Evolutionary conservation across 2,329 filamentous ascomycete genomes (phyloP), one percentile per base, ranked within the genome.

Genomic region (Furcasterigmium furcatum): DNA sequence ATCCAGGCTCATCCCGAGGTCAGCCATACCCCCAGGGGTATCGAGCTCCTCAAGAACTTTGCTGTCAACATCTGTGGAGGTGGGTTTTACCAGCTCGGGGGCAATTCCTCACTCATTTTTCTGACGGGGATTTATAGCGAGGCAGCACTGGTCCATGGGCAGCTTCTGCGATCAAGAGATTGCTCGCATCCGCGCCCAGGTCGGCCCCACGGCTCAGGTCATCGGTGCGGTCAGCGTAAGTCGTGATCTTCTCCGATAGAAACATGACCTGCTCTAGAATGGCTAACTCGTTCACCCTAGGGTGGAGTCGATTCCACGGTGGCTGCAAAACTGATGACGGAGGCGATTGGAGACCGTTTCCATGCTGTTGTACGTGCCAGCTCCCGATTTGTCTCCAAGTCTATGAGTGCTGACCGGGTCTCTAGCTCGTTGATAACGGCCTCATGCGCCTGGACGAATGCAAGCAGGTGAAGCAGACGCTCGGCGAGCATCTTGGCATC

Each of bases 301-400:
- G 91, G 91, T 53, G 91, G 91, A 58, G 91, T 96, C 14, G 91
- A 96, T 66, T 87, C 82, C 10, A 96, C 91, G 3, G 91, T 96
- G 10, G 91, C 85, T 2, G 88, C 89, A 1, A 87, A 84, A 65
- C 76, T 96, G 18, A 92, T 95, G 88, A 77, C 85, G 54, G 83
- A 90, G 59, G 91, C 91, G 6, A 96, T 96, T 60, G 76, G 40
- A 16, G 25, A 32, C 6, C 25, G 40, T 14, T 42, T 42, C 40
- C 40, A 42, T 27, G 40, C 49, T 14, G 80, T 95, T 4, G n/a
- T n/a, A n/a, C n/a, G n/a, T n/a, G n/a, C n/a, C n/a, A n/a, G n/a
- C n/a, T n/a, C n/a, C n/a, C n/a, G n/a, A n/a, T n/a, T n/a, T n/a
- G n/a, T n/a, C n/a, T n/a, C n/a, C n/a, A n/a, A n/a, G n/a, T n/a